Conservation (phyloP, 2,329 filamentous ascomycete genomes). For the Aspergillus sp. region DNA sequence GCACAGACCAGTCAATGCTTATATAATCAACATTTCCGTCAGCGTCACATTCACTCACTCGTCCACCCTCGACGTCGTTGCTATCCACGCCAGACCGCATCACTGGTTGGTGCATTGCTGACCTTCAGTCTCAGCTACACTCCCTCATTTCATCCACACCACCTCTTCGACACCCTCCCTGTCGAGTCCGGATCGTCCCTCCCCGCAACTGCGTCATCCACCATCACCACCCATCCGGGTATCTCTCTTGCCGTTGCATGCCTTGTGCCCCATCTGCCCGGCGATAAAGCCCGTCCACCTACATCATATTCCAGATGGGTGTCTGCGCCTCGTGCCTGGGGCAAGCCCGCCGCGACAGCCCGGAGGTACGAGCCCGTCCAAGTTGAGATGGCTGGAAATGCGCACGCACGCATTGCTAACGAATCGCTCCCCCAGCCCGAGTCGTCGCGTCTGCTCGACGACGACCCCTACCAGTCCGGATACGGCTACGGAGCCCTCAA, state of each 20-base stretch:
- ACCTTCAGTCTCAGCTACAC: slow-evolving; percentile 1
- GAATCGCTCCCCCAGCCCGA: slow-evolving; percentile 30
- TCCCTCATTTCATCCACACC: not conserved
- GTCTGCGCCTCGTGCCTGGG: slow-evolving; percentile 46
- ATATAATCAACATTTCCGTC: too few relatives aligned
- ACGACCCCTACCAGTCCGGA: slow-evolving; percentile 44
- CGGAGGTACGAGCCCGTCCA: slow-evolving; percentile 26
- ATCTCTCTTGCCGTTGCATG: slow-evolving; percentile 10
- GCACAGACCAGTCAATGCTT: too few relatives aligned
- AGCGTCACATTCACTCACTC: too few relatives aligned
- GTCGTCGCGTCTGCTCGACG: slow-evolving; percentile 45
- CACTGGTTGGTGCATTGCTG: slow-evolving; percentile 13
- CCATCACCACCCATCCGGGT: not conserved
- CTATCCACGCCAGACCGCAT: slow-evolving; percentile 4
- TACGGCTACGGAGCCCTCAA: slow-evolving; percentile 45
- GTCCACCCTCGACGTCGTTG: not conserved
- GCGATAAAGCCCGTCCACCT: slow-evolving; percentile 4
- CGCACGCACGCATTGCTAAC: slow-evolving; percentile 4
- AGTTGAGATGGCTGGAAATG: too few relatives aligned
- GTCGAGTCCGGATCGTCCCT: not conserved
- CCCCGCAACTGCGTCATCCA: slow-evolving; percentile 1
- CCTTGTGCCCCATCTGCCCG: slow-evolving; percentile 8
- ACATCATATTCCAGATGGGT: slow-evolving; percentile 41
- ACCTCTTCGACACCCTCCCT: not conserved
- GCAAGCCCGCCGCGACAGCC: slow-evolving; percentile 35